Evolutionary conservation across 805 yeast species (phyloP).

Genomic region (Kurtzmaniella cleridarum): DNA sequence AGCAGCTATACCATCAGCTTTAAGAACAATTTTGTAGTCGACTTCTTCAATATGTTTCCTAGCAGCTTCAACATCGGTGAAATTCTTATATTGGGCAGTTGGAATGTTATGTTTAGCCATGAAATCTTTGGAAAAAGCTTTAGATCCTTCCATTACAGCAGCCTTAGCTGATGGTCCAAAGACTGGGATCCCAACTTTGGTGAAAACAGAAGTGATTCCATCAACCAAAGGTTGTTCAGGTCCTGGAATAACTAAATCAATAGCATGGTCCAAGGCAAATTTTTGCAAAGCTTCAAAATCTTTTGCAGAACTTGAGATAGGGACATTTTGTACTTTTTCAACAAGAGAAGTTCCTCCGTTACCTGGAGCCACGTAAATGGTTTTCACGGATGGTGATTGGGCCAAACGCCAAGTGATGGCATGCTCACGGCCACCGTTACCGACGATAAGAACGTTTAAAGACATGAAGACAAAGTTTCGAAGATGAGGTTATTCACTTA

Average conservation of each 20-base stretch:
- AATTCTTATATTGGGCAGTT: slow-evolving; percentile 85
- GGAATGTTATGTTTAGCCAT: slow-evolving; percentile 92
- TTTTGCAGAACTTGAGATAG: slow-evolving; percentile 57
- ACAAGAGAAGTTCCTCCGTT: slow-evolving; percentile 81
- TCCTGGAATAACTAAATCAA: slow-evolving; percentile 86
- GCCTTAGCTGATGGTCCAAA: slow-evolving; percentile 94
- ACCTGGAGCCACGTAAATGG: slow-evolving; percentile 91
- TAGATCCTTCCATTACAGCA: slow-evolving; percentile 94
- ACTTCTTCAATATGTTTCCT: slow-evolving; percentile 58
- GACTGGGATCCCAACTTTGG: slow-evolving; percentile 84
- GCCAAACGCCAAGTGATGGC: slow-evolving; percentile 89
- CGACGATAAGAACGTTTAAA: slow-evolving; percentile 72
- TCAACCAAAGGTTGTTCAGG: slow-evolving; percentile 99
- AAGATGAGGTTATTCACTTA: too few species aligned
- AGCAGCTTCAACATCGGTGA: slow-evolving; percentile 73
- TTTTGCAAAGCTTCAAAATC: slow-evolving; percentile 66
- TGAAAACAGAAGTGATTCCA: slow-evolving; percentile 72
- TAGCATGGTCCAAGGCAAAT: slow-evolving; percentile 64
- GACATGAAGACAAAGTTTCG: slow-evolving; percentile 1
- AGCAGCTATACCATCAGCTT: slow-evolving; percentile 97
- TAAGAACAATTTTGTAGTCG: slow-evolving; percentile 78
- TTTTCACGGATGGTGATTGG: slow-evolving; percentile 66
- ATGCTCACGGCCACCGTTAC: slow-evolving; percentile 99
- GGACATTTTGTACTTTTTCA: slow-evolving; percentile 60
- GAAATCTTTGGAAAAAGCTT: slow-evolving; percentile 87